Evolutionary conservation across 2,329 filamentous ascomycete species (phyloP), one percentile per base, ranked within the genome.

Genomic region (Aspergillus carbonarius): DNA sequence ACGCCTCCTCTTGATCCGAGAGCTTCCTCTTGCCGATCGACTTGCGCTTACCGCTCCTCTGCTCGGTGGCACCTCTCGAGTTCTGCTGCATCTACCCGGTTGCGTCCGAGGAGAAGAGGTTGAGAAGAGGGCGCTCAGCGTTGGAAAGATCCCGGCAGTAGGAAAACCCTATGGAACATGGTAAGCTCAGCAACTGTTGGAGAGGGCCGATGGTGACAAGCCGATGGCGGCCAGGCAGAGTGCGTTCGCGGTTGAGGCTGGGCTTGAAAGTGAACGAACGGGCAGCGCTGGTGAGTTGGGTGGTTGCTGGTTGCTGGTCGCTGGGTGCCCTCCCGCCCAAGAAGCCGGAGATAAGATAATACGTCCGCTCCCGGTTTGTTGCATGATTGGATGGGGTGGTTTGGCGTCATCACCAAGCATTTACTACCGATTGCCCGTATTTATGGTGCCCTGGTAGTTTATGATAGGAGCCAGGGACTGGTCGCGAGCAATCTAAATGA

Each of bases 71-170:
- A 67, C 65, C 68, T 66, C 67, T 72, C 60, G 70, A 66, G 63
- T 70, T 70, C 68, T 74, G 69, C 71, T 72, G 76, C 76, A 78
- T 78, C 74, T 75, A 78, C 70, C 73, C 73, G 73, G 67, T 70
- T 72, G 63, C 64, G 65, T 69, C 68, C 65, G 65, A 66, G 57
- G 56, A 47, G 55, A 57, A 44, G 53, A 55, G 54, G 49, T 52
- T 54, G 53, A 60, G 48, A 58, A 61, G 60, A 56, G 59, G 60
- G 59, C 60, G 61, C 58, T 68, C 63, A 66, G 60, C 63, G 59
- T 59, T 54, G 55, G 60, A 65, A 60, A 50, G 57, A 59, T 60
- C 65, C 63, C 60, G 57, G 54, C 37, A 54, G 42, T 51, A 23
- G 42, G 54, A 54, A 57, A 23, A 57, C 18, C 51, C 53, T 52